A percentile compares a stretch with the other conserved stretches of the same genome.
phyloP scores from a whole-genome alignment of 2,329 filamentous ascomycete species.

The Fusarium sp. region DNA sequence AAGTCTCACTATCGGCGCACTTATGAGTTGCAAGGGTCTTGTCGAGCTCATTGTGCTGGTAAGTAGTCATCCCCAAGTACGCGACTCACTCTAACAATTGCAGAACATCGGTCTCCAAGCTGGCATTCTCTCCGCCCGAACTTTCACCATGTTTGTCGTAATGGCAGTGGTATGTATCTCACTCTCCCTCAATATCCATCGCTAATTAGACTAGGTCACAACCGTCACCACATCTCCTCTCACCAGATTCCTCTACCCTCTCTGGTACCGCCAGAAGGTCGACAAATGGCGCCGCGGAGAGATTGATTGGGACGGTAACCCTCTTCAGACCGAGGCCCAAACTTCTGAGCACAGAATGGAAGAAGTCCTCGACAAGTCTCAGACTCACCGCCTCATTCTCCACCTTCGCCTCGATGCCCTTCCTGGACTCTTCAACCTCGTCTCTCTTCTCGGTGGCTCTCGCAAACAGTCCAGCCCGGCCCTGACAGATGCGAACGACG shows the following conservation, averaged over 20 bases:
- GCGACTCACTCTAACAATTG: neutral
- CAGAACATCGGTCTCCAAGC: constrained; percentile 84
- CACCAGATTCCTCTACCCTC: constrained; percentile 79
- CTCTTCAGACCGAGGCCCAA: constrained; percentile 46
- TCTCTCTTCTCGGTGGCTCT: constrained; percentile 46
- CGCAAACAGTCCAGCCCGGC: constrained; percentile 16
- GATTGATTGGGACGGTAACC: constrained; percentile 81
- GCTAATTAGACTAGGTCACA: constrained; percentile 64
- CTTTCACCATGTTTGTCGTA: constrained; percentile 94
- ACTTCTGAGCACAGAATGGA: constrained; percentile 48
- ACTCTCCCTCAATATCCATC: too few species aligned
- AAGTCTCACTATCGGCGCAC: constrained; percentile 84
- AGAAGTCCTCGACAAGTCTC: constrained; percentile 46
- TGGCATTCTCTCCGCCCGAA: constrained; percentile 81
- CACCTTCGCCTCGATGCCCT: constrained; percentile 51
- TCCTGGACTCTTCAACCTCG: constrained; percentile 50
- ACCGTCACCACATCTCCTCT: constrained; percentile 87
- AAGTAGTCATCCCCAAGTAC: constrained; percentile 50
- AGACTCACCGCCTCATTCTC: constrained; percentile 45
- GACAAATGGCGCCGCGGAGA: constrained; percentile 79
- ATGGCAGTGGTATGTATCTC: constrained; percentile 76
- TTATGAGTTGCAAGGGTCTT: constrained; percentile 98
- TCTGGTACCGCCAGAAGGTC: constrained; percentile 67
- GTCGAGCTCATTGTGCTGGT: constrained; percentile 96
- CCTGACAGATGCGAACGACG: constrained; percentile 9